Percentiles rank a stretch among this genome's conserved stretches.
Evolutionary conservation across 306 rosid species (phyloP).

Genomic region (Trichosanthes cucumerina): DNA sequence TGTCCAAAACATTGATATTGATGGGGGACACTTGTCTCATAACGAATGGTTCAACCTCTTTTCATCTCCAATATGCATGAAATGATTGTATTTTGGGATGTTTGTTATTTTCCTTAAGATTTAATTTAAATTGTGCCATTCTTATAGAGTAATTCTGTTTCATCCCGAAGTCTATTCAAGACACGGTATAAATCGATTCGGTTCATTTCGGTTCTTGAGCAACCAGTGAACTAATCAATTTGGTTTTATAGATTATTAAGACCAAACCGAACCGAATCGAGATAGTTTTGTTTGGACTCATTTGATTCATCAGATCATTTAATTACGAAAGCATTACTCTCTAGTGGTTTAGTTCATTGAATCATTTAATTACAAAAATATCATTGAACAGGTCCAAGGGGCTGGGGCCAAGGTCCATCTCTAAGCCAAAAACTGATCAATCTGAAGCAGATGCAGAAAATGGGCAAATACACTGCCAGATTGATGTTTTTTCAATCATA

Average conservation of each 20-base stretch:
- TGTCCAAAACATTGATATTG: background rate
- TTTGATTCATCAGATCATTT: background rate
- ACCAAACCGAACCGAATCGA: background rate
- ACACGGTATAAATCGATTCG: background rate
- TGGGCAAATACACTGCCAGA: slow-evolving; percentile 76
- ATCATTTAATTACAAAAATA: background rate
- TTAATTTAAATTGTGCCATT: background rate
- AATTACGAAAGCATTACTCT: background rate
- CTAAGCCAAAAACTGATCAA: slow-evolving; percentile 66
- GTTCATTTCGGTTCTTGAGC: background rate
- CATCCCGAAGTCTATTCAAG: background rate
- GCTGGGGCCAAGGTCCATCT: slow-evolving; percentile 39
- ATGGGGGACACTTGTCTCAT: background rate
- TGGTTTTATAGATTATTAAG: background rate
- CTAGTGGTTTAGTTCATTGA: background rate
- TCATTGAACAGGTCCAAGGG: slow-evolving; percentile 52
- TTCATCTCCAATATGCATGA: background rate
- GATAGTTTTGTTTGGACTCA: background rate
- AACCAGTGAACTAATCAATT: background rate
- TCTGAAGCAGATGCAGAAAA: slow-evolving; percentile 74
- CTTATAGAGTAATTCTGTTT: background rate
- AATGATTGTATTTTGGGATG: background rate
- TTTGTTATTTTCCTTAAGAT: background rate
- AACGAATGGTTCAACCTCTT: background rate
- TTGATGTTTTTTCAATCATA: slow-evolving; percentile 20